Percentiles rank a stretch among this genome's conserved stretches.
These are phyloP conservation scores for Ascochyta rabiei DNA, from an alignment of 2,329 filamentous ascomycete species.

Conservation along the genomic window DNA sequence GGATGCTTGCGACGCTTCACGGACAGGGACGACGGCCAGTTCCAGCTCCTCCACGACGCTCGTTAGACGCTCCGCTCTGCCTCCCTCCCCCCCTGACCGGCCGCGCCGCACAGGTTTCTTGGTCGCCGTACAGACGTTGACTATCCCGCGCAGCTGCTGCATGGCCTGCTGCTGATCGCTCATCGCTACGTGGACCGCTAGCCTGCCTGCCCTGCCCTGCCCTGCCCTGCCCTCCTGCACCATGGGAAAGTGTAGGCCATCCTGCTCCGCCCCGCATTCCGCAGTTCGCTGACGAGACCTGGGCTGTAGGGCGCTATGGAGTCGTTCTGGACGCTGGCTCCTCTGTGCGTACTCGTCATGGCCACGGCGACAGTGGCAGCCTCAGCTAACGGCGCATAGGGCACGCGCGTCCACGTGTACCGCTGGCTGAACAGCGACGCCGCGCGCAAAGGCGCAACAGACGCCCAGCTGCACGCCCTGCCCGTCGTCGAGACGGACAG, in stretches of 20 bases:
- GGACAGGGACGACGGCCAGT: background rate
- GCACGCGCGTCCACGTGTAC: conserved; percentile 93
- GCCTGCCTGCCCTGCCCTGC: no score
- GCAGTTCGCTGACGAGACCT: conserved; percentile 29
- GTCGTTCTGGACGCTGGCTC: conserved; percentile 97
- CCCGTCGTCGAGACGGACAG: conserved; percentile 84
- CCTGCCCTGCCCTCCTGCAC: conserved; percentile 21
- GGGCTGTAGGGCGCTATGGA: conserved; percentile 70
- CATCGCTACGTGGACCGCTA: conserved; percentile 22
- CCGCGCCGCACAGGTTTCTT: conserved; percentile 7
- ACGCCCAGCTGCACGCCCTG: conserved; percentile 68
- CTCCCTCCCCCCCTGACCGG: background rate
- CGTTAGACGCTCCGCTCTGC: background rate
- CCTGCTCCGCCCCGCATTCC: conserved; percentile 18
- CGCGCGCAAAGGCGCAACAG: conserved; percentile 66
- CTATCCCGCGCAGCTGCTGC: conserved; percentile 23
- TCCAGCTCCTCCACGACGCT: conserved; percentile 4
- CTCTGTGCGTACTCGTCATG: conserved; percentile 62
- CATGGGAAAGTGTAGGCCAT: conserved; percentile 52
- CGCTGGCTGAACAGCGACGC: conserved; percentile 81
- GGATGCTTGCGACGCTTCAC: background rate
- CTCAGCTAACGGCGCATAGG: conserved; percentile 51
- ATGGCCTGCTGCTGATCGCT: conserved; percentile 32
- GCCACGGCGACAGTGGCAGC: background rate
- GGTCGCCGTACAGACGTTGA: background rate